phyloP scores from a whole-genome alignment of 176 grass and related monocot species.

The Calamus simplicifolius region DNA sequence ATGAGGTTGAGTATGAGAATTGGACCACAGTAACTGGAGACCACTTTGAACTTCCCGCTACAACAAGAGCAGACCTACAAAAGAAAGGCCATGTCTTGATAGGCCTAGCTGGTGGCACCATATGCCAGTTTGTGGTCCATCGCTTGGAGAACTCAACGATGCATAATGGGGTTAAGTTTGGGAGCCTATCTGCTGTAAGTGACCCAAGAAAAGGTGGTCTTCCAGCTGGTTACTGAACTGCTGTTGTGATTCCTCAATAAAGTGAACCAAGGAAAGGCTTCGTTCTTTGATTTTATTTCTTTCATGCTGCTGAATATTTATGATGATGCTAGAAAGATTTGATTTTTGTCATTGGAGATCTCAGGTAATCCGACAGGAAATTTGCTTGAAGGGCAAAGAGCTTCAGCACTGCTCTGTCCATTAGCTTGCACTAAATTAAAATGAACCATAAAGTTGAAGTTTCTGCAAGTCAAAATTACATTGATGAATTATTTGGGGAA shows the following conservation, averaged over 20 bases:
- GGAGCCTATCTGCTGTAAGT: slow-evolving; percentile 61
- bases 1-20: slow-evolving; percentile 84
- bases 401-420: no score
- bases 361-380: no score
- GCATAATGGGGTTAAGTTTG: slow-evolving; percentile 1
- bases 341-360: no score
- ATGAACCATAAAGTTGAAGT: no score
- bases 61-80: slow-evolving; percentile 54
- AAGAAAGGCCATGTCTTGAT: slow-evolving; percentile 52
- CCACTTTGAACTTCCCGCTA: slow-evolving; percentile 56
- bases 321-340: no score
- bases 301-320: no score
- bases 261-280: no score
- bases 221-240: slow-evolving; percentile 67
- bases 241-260: neutral
- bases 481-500: no score
- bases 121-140: slow-evolving; percentile 75
- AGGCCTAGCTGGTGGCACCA: slow-evolving; percentile 73
- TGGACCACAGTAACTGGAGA: slow-evolving; percentile 88
- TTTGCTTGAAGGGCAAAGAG: no score
- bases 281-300: no score
- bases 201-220: slow-evolving; percentile 94
- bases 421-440: no score
- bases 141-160: slow-evolving; percentile 14
- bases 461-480: no score